Evolutionary conservation across 139 green algal genomes (phyloP).

Genomic region (Chlorokybus atmophyticus): DNA sequence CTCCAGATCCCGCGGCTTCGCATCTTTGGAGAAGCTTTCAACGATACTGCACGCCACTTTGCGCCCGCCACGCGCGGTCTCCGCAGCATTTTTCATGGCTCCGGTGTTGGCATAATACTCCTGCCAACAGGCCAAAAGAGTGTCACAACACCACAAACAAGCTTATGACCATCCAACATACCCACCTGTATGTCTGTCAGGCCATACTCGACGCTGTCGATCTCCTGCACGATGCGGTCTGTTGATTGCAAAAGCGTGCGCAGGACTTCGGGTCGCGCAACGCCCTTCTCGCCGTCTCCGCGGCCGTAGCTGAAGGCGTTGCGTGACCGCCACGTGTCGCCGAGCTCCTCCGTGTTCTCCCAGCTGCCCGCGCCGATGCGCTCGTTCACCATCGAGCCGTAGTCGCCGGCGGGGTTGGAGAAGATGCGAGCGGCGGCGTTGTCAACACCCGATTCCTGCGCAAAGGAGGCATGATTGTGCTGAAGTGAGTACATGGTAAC

Average conservation of each 20-base stretch:
- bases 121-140: slow-evolving; percentile 5
- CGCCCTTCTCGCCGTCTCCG: slow-evolving; percentile 23
- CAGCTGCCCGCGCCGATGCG: slow-evolving; percentile 65
- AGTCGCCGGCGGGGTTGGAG: slow-evolving; percentile 83
- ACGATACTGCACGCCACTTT: slow-evolving; percentile 56
- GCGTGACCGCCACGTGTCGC: slow-evolving; percentile 80
- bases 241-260: slow-evolving; percentile 61
- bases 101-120: slow-evolving; percentile 91
- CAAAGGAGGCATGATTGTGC: slow-evolving; percentile 30
- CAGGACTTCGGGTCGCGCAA: slow-evolving; percentile 32
- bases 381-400: slow-evolving; percentile 98
- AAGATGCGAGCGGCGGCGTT: slow-evolving; percentile 62
- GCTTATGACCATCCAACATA: too few species aligned
- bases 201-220: slow-evolving; percentile 96
- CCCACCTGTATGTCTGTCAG: slow-evolving; percentile 97
- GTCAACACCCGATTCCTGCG: slow-evolving; percentile 40
- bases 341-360: slow-evolving; percentile 73
- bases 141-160: background rate
- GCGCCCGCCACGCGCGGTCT: slow-evolving; percentile 40
- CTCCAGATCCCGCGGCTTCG: slow-evolving; percentile 66
- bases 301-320: slow-evolving; percentile 91
- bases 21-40: slow-evolving; percentile 65
- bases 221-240: slow-evolving; percentile 67
- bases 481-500: background rate
- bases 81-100: slow-evolving; percentile 66